Percentiles rank a stretch among this genome's conserved stretches.
These are phyloP conservation scores for Tricholoma sp. DNA, from an alignment of 768 basidiomycete genomes.

Conservation along the genomic window DNA sequence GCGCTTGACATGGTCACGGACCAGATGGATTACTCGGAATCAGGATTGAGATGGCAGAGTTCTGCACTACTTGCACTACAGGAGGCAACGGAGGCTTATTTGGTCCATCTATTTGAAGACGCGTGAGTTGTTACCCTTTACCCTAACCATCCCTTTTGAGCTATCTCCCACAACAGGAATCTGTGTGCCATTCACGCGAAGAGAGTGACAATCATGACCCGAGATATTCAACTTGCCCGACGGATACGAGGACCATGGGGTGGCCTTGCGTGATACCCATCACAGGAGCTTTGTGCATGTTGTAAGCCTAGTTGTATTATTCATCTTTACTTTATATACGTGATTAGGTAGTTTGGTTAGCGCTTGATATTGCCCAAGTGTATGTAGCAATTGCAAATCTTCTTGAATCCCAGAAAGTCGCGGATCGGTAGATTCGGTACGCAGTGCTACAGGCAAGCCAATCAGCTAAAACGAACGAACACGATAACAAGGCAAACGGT, in stretches of 20 bases:
- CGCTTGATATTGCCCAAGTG: constrained; percentile 5
- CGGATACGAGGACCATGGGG: constrained; percentile 92
- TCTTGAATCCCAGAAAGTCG: not conserved
- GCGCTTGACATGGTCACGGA: constrained; percentile 86
- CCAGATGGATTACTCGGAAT: constrained; percentile 53
- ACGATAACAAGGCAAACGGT: constrained; percentile 26
- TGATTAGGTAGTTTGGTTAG: constrained; percentile 9
- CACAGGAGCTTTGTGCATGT: constrained; percentile 5
- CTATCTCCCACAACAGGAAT: constrained; percentile 51
- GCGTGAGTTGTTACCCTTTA: constrained; percentile 61
- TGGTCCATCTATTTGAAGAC: constrained; percentile 97
- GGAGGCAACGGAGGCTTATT: constrained; percentile 92
- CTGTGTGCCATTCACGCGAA: constrained; percentile 97
- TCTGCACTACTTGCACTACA: constrained; percentile 92
- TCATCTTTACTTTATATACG: constrained; percentile 7
- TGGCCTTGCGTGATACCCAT: constrained; percentile 46
- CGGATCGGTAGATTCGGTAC: too few species aligned
- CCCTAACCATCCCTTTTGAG: constrained; percentile 1
- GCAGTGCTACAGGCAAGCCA: not conserved
- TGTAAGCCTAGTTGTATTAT: constrained; percentile 11
- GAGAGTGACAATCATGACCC: constrained; percentile 96
- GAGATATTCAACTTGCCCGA: constrained; percentile 94
- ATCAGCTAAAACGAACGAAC: not conserved
- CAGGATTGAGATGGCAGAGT: constrained; percentile 86
- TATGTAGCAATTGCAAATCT: constrained; percentile 5